These are phyloP conservation scores for Linderniella brevidens DNA, from an alignment of 257 asterid genomes.

Conservation along the genomic window DNA sequence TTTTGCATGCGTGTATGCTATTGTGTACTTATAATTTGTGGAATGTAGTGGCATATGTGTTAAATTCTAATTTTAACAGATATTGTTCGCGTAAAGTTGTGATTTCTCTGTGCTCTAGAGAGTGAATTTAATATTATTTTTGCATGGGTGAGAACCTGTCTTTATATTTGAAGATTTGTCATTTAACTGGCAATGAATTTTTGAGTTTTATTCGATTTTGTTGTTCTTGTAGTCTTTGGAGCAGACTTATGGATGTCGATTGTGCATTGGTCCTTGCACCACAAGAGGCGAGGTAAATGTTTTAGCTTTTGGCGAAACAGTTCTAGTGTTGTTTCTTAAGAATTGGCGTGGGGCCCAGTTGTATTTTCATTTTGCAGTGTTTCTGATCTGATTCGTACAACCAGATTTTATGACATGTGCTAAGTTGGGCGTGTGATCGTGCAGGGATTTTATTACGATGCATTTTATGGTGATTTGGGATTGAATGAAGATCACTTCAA, in stretches of 20 bases:
- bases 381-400: not conserved
- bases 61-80: too few species aligned
- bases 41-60: too few species aligned
- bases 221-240: conserved; percentile 43
- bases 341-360: not conserved
- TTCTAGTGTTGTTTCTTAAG: too few species aligned
- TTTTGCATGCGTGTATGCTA: too few species aligned
- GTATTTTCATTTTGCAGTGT: not conserved
- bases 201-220: not conserved
- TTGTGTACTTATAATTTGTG: too few species aligned
- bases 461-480: conserved; percentile 82
- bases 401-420: not conserved
- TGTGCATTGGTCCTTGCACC: conserved; percentile 92
- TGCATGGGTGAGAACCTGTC: not conserved
- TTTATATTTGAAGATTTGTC: not conserved
- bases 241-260: conserved; percentile 76
- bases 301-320: not conserved
- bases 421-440: conserved; percentile 13
- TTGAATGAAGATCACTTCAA: conserved; percentile 80
- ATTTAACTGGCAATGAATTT: not conserved
- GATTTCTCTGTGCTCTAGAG: too few species aligned
- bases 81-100: too few species aligned
- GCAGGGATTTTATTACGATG: conserved; percentile 97
- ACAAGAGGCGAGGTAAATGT: conserved; percentile 75
- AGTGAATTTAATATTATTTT: too few species aligned